A percentile compares a stretch with the other conserved stretches of the same genome.
phyloP scores from a whole-genome alignment of 202 grass and related monocot species.

The Brachypodium distachyon region DNA sequence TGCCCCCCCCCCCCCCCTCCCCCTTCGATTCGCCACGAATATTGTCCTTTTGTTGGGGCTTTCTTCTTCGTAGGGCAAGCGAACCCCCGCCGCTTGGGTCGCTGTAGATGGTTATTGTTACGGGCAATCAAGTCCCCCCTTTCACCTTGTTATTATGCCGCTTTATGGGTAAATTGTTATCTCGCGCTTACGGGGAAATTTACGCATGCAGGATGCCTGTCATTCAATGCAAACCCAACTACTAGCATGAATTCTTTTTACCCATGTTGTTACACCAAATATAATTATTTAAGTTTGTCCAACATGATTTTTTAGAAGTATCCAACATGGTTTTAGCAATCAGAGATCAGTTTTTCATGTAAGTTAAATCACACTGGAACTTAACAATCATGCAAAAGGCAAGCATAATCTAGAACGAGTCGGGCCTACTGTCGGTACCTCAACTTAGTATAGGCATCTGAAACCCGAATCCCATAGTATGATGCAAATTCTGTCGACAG shows the following conservation, averaged over 20 bases:
- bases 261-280: too few species aligned
- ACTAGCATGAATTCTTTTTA: too few species aligned
- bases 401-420: neutral
- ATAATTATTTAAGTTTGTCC: too few species aligned
- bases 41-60: neutral
- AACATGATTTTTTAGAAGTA: too few species aligned
- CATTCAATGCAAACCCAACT: neutral
- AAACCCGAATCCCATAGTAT: constrained; percentile 98
- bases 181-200: neutral
- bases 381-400: neutral
- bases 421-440: constrained; percentile 40
- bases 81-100: neutral
- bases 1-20: neutral
- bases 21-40: neutral
- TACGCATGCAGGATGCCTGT: too few species aligned
- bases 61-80: neutral
- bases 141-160: too few species aligned
- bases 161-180: neutral
- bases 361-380: constrained; percentile 3
- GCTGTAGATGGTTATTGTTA: neutral
- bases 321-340: too few species aligned
- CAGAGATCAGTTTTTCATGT: neutral
- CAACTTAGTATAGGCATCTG: constrained; percentile 86
- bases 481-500: constrained; percentile 87
- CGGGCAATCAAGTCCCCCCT: neutral